A percentile compares a stretch with the other conserved stretches of the same genome.
phyloP scores from a whole-genome alignment of 2,329 filamentous ascomycete species.

The Furcasterigmium sp. region DNA sequence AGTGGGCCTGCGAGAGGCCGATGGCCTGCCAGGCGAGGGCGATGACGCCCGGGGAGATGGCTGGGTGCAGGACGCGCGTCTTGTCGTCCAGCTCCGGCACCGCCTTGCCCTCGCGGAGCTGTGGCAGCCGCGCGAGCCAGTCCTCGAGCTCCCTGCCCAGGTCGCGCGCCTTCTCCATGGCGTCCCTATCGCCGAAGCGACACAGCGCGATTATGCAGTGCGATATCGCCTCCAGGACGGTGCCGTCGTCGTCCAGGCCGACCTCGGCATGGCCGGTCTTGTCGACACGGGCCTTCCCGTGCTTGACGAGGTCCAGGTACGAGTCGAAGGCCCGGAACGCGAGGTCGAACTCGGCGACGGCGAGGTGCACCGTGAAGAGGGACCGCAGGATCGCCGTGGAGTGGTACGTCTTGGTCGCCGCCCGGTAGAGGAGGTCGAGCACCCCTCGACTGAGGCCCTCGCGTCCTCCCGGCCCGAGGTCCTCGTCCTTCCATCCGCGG shows the following conservation, averaged over 20 bases:
- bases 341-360: conserved; percentile 86
- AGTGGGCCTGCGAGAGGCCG: conserved; percentile 79
- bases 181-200: conserved; percentile 68
- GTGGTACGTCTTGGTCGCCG: conserved; percentile 90
- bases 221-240: conserved; percentile 70
- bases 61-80: conserved; percentile 24
- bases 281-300: conserved; percentile 76
- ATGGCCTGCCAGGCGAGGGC: conserved; percentile 77
- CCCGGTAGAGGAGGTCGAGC: conserved; percentile 83
- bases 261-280: conserved; percentile 69
- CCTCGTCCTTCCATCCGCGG: conserved; percentile 71
- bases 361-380: conserved; percentile 81
- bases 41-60: conserved; percentile 55
- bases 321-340: conserved; percentile 88
- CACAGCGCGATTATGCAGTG: conserved; percentile 78
- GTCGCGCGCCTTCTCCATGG: conserved; percentile 72
- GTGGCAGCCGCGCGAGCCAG: conserved; percentile 61
- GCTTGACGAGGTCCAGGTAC: conserved; percentile 82
- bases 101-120: conserved; percentile 21
- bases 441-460: conserved; percentile 69
- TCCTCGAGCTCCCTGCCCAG: conserved; percentile 68
- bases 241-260: conserved; percentile 73
- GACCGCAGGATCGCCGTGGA: conserved; percentile 83
- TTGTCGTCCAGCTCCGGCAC: conserved; percentile 25
- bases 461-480: conserved; percentile 77